Conservation (phyloP, 106 monocot species). For the Dendrobium nobile region DNA sequence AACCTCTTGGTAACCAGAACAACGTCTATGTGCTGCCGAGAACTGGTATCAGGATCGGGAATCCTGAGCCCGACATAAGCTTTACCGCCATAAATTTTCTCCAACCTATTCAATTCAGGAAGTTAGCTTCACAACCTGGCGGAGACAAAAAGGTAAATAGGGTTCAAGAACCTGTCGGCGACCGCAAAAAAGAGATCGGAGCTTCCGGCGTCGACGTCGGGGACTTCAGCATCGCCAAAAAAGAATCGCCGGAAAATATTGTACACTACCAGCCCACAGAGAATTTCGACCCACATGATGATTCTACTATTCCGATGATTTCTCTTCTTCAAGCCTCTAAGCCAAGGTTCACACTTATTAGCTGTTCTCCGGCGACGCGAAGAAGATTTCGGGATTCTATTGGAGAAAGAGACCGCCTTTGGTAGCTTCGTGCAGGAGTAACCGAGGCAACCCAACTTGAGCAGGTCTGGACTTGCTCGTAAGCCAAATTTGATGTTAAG, state of each 20-base stretch:
- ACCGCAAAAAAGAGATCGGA: conserved; percentile 56
- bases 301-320: background rate
- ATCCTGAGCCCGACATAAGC: conserved; percentile 87
- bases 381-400: too few relatives aligned
- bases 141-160: background rate
- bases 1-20: conserved; percentile 68
- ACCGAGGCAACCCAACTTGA: too few relatives aligned
- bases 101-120: conserved; percentile 35
- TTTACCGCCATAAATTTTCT: conserved; percentile 72
- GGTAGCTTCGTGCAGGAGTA: too few relatives aligned
- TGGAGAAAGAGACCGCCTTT: too few relatives aligned
- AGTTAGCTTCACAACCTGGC: background rate
- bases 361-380: too few relatives aligned
- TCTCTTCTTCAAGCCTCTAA: background rate
- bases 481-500: too few relatives aligned
- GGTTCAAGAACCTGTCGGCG: conserved; percentile 47
- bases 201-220: conserved; percentile 37
- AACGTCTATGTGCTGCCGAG: conserved; percentile 60
- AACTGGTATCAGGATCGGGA: conserved; percentile 67
- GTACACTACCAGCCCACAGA: conserved; percentile 68
- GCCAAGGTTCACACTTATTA: background rate
- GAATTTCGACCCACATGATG: conserved; percentile 73
- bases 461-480: too few relatives aligned
- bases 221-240: conserved; percentile 30
- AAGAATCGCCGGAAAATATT: conserved; percentile 38